Conservation (phyloP, 148 eudicot species). For the Spergularia marina region DNA sequence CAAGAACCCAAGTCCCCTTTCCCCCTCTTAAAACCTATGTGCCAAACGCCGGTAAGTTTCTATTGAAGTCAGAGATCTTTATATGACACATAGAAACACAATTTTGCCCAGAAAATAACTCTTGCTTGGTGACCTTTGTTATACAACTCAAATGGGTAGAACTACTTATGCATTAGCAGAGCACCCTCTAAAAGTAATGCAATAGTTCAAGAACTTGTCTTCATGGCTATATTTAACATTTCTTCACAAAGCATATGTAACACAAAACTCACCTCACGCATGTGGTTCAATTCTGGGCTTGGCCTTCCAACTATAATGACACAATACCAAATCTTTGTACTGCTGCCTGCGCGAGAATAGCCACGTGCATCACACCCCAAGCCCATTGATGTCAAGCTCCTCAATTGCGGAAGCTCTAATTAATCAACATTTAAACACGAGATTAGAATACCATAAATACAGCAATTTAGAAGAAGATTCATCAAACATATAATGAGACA, state of each 20-base stretch:
- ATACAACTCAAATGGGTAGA: too few species aligned
- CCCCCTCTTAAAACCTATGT: too few species aligned
- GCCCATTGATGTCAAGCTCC: slow-evolving; percentile 84
- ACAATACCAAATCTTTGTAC: slow-evolving; percentile 76
- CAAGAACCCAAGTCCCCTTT: too few species aligned
- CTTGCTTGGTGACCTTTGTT: background rate
- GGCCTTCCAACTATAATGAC: slow-evolving; percentile 77
- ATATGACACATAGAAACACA: background rate
- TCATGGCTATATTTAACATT: too few species aligned
- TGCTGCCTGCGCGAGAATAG: slow-evolving; percentile 74
- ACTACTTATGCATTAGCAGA: too few species aligned
- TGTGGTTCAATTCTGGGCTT: slow-evolving; percentile 68
- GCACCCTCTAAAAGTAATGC: too few species aligned
- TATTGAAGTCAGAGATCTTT: background rate
- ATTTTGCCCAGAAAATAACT: background rate
- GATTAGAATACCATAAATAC: slow-evolving; percentile 7
- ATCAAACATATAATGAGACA: background rate
- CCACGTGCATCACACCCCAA: slow-evolving; percentile 88
- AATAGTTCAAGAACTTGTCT: too few species aligned
- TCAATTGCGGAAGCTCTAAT: slow-evolving; percentile 82
- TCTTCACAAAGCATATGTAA: background rate
- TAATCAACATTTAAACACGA: background rate
- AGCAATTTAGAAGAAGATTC: background rate
- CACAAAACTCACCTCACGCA: slow-evolving; percentile 78
- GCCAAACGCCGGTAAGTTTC: background rate